Conservation (phyloP, 2,329 filamentous ascomycete species). For the Clonostachys sp. region DNA sequence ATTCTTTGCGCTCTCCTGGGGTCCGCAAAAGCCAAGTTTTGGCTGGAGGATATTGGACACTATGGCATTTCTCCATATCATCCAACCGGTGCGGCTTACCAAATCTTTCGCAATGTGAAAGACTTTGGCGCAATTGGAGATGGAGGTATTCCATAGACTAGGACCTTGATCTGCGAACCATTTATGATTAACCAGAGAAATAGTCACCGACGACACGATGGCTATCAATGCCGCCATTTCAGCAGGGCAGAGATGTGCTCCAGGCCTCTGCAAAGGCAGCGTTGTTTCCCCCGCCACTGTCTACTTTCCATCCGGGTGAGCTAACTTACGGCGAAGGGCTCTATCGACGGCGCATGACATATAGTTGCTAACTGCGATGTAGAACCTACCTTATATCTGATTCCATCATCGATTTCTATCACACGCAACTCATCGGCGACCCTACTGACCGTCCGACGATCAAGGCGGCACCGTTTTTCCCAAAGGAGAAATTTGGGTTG, state of each 20-base stretch:
- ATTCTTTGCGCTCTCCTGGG: background rate
- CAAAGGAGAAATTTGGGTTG: slow-evolving; percentile 30
- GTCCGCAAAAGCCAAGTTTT: slow-evolving; percentile 7
- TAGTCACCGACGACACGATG: slow-evolving; percentile 66
- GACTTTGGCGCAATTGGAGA: slow-evolving; percentile 34
- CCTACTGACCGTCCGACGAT: slow-evolving; percentile 52
- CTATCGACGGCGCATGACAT: too few relatives aligned
- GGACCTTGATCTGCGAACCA: background rate
- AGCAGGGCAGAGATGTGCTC: slow-evolving; percentile 35
- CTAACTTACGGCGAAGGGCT: too few relatives aligned
- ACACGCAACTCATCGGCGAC: slow-evolving; percentile 74
- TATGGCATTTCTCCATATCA: slow-evolving; percentile 43
- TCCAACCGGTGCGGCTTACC: slow-evolving; percentile 26
- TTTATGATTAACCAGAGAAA: background rate
- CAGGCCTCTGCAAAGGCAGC: slow-evolving; percentile 8
- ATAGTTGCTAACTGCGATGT: slow-evolving; percentile 1
- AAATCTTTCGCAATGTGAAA: slow-evolving; percentile 43
- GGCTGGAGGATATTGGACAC: slow-evolving; percentile 39
- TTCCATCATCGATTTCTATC: slow-evolving; percentile 72
- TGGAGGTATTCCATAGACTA: slow-evolving; percentile 10
- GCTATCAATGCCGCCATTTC: slow-evolving; percentile 78
- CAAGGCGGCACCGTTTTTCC: slow-evolving; percentile 46
- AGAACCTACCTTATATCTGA: slow-evolving; percentile 65
- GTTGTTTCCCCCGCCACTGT: slow-evolving; percentile 25
- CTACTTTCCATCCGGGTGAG: slow-evolving; percentile 28